Percentiles rank a stretch among this genome's conserved stretches.
phyloP scores from a whole-genome alignment of 768 basidiomycete genomes.

The Lactarius vividus region DNA sequence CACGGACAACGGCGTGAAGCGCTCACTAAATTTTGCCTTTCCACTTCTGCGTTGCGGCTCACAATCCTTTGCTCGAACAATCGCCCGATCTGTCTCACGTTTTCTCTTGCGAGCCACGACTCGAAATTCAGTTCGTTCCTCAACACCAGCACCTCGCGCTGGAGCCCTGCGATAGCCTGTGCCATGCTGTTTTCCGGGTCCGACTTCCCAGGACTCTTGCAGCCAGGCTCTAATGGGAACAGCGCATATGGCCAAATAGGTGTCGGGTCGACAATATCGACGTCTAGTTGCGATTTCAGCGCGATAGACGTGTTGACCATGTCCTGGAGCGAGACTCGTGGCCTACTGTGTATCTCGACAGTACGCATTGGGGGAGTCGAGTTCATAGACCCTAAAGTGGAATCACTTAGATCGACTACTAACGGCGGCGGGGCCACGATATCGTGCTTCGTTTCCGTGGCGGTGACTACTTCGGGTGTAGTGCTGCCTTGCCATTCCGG shows the following conservation, averaged over 20 bases:
- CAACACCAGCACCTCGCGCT: constrained; percentile 71
- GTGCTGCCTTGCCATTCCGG: not conserved
- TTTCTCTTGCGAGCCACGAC: constrained; percentile 78
- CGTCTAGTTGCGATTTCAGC: constrained; percentile 65
- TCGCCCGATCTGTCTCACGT: constrained; percentile 77
- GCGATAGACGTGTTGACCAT: constrained; percentile 72
- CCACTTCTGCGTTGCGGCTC: constrained; percentile 72
- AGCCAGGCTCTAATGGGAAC: constrained; percentile 34
- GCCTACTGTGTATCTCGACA: constrained; percentile 19
- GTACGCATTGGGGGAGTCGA: constrained; percentile 22
- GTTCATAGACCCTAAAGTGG: constrained; percentile 3
- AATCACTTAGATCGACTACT: constrained; percentile 15
- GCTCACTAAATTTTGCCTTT: constrained; percentile 76
- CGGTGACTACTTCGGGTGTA: not conserved
- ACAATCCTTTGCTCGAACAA: constrained; percentile 72
- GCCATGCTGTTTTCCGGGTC: constrained; percentile 47
- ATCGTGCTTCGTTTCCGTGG: not conserved
- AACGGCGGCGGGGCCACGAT: not conserved
- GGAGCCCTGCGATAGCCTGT: constrained; percentile 67
- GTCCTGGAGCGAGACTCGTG: constrained; percentile 60
- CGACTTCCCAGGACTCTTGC: constrained; percentile 25
- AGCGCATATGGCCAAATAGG: constrained; percentile 52
- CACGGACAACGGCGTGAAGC: not conserved
- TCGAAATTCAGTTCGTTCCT: constrained; percentile 85
- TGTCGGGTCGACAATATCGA: constrained; percentile 54